These are phyloP conservation scores for Lagenidium giganteum DNA, from an alignment of 352 stramenopile genomes.

Conservation along the genomic window DNA sequence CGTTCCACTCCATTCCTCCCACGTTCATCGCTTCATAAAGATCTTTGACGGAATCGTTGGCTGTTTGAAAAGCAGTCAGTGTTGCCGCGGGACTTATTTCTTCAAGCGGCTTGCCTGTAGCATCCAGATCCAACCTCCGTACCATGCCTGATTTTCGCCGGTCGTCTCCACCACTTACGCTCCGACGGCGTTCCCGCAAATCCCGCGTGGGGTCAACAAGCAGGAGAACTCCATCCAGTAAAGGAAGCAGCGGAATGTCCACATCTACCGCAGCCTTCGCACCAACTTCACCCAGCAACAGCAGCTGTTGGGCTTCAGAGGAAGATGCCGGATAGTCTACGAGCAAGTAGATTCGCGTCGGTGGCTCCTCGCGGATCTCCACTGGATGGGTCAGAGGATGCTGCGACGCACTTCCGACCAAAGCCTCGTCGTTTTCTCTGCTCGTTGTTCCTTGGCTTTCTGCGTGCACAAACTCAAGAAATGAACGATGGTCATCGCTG, in stretches of 20 bases:
- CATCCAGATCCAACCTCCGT: constrained; percentile 2
- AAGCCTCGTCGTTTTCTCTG: too few species aligned
- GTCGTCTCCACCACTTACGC: constrained; percentile 15
- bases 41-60: constrained; percentile 29
- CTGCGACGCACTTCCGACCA: too few species aligned
- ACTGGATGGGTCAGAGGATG: too few species aligned
- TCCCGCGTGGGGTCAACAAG: constrained; percentile 26
- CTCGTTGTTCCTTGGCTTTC: background rate
- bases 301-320: constrained; percentile 35
- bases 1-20: constrained; percentile 65
- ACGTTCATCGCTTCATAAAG: constrained; percentile 33
- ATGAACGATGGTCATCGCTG: constrained; percentile 31
- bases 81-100: constrained; percentile 1
- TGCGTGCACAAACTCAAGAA: constrained; percentile 9
- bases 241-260: constrained; percentile 29
- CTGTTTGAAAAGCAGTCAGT: constrained; percentile 30
- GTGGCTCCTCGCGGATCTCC: background rate
- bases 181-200: constrained; percentile 25
- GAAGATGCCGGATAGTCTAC: constrained; percentile 51
- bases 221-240: constrained; percentile 58
- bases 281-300: constrained; percentile 31
- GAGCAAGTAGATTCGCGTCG: constrained; percentile 48
- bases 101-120: constrained; percentile 1
- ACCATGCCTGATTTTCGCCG: constrained; percentile 9
- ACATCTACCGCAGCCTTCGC: constrained; percentile 1